Evolutionary conservation across 805 yeast species (phyloP), one percentile per base, ranked within the genome.

Genomic region (Blastobotrys peoriensis): DNA sequence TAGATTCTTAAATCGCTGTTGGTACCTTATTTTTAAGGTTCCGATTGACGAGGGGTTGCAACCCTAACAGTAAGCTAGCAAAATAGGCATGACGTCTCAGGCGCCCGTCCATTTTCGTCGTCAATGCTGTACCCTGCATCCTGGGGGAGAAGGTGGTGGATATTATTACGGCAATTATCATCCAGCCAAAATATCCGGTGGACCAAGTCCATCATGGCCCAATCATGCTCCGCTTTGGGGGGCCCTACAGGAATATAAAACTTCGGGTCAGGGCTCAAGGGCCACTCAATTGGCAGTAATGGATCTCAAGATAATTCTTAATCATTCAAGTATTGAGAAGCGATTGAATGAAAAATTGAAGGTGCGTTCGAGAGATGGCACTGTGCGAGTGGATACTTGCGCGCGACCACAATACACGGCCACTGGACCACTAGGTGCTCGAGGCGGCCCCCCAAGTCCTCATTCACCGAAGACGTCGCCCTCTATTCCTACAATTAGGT

Each of bases 331-430:
- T 22, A 34, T 17, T 33, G 27, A 33, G 16, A 52, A 57, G 40
- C 54, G 52, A n/a, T n/a, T 38, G 60, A 50, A 43, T 44, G 42
- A 2, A 62, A 66, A 48, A n/a, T n/a, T 50, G 36, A 17, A 15
- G 20, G 15, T 17, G 9, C 39, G 5, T 17, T n/a, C n/a, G n/a
- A n/a, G n/a, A n/a, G n/a, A n/a, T n/a, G n/a, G n/a, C n/a, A n/a
- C n/a, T n/a, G n/a, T n/a, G n/a, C n/a, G n/a, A n/a, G n/a, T n/a
- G n/a, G n/a, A n/a, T n/a, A n/a, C n/a, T n/a, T n/a, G n/a, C n/a
- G n/a, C n/a, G n/a, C n/a, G n/a, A n/a, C n/a, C n/a, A n/a, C n/a
- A n/a, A n/a, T n/a, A n/a, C n/a, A n/a, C n/a, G n/a, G n/a, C n/a
- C n/a, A n/a, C n/a, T n/a, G n/a, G n/a, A n/a, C n/a, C n/a, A n/a